Evolutionary conservation across 2,329 filamentous ascomycete species (phyloP), one percentile per base, ranked within the genome.

Genomic region (Exophiala spinifera): DNA sequence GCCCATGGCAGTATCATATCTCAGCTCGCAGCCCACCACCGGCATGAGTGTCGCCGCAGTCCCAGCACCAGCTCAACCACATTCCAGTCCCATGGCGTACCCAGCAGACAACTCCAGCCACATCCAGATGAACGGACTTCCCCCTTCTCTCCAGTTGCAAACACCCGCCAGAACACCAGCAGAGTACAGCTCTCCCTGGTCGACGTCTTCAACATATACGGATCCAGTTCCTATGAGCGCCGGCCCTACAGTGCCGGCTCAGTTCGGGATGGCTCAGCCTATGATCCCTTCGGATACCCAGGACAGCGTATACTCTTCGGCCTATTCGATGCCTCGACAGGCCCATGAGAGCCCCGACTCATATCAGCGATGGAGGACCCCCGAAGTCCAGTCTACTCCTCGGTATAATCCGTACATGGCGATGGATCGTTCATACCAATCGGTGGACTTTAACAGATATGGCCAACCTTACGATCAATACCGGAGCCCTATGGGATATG

Each of bases 181-280:
- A 21, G 54, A 56, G 21, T 56, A 56, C 33, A 56, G 54, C 40
- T 56, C 54, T 7, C 54, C 54, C 13, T 56, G 54, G 54, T 56
- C 54, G 6, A 44, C 54, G 1, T 56, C 54, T 15, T 56, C 54
- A 11, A 49, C 54, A 8, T 56, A 44, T 36, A 53, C 54, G 17
- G 54, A 56, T 28, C 23, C 36, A 28, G 50, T 56, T 19, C 46
- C 54, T 10, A 56, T 56, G 54, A 43, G 31, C 17, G 42, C 54
- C 11, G 44, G 47, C 19, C 45, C 54, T n/a, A 46, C 54, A 20
- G 45, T 56, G 3, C 39, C 54, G 13, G 40, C 49, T 1, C 54
- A 56, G 15, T 21, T 50, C 10, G 49, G 53, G 7, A 51, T 56
- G 36, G 37, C 44, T 23, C 54, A 56, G 49, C 45, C 54, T 3